These are phyloP conservation scores for Talaromyces stipitatus DNA, from an alignment of 495 filamentous ascomycete genomes.

Conservation along the genomic window DNA sequence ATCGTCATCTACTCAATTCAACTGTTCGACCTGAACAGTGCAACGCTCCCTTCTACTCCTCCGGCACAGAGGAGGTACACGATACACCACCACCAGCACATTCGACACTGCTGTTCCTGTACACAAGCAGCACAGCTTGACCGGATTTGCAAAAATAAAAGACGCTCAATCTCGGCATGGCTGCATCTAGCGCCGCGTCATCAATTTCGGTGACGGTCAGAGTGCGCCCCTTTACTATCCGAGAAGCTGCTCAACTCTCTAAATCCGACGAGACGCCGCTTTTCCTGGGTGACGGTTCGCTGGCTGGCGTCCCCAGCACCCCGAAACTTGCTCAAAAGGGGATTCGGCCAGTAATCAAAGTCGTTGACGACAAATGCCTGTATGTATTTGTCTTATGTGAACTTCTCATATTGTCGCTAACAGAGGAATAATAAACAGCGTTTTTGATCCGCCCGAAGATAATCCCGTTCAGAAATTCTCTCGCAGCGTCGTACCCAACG, in stretches of 20 bases:
- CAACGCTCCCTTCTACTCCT: background rate
- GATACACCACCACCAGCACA: background rate
- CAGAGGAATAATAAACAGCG: constrained; percentile 39
- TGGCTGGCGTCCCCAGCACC: constrained; percentile 68
- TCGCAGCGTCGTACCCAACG: constrained; percentile 69
- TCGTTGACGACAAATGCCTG: constrained; percentile 94
- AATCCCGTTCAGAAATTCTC: constrained; percentile 90
- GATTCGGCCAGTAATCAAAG: constrained; percentile 85
- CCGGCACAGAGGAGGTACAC: background rate
- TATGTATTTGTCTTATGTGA: constrained; percentile 39
- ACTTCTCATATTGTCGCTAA: background rate
- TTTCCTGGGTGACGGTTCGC: constrained; percentile 90
- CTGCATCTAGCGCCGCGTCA: constrained; percentile 50
- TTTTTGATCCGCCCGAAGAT: constrained; percentile 97
- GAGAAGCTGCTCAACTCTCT: constrained; percentile 60
- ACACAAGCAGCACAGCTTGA: background rate
- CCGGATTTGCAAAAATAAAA: background rate
- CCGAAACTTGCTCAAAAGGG: constrained; percentile 84
- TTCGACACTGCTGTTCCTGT: background rate
- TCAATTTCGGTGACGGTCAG: constrained; percentile 71
- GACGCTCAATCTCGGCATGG: constrained; percentile 30
- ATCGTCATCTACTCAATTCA: background rate
- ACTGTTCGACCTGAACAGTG: background rate
- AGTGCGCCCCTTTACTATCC: constrained; percentile 81
- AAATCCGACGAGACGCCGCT: constrained; percentile 78